phyloP scores from a whole-genome alignment of 2,329 filamentous ascomycete species.

The Epichloe coenophiala region DNA sequence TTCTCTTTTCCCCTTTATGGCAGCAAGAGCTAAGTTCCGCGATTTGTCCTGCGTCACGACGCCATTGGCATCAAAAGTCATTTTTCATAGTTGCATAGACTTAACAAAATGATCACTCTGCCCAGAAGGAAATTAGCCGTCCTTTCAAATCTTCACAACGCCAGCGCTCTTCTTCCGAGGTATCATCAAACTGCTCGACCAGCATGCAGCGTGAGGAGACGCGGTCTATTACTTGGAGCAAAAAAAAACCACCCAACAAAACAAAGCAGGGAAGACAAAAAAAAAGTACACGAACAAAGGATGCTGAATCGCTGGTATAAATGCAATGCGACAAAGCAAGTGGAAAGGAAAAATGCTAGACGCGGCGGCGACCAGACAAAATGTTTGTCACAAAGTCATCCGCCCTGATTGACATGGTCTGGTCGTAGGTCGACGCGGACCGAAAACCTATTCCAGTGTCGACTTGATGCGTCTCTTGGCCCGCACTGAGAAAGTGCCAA shows the following conservation, averaged over 20 bases:
- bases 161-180: constrained; percentile 5
- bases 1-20: not conserved
- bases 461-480: constrained; percentile 4
- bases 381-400: not conserved
- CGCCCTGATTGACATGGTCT: constrained; percentile 1
- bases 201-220: constrained; percentile 10
- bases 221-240: not conserved
- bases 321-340: constrained; percentile 8
- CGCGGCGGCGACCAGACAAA: not conserved
- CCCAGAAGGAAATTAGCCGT: not conserved
- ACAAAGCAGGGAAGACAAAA: not conserved
- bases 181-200: constrained; percentile 8
- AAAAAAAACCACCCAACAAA: not conserved
- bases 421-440: constrained; percentile 3
- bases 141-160: constrained; percentile 5
- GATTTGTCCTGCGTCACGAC: not conserved
- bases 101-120: not conserved
- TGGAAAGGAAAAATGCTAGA: not conserved
- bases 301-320: constrained; percentile 7
- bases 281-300: constrained; percentile 5
- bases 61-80: not conserved
- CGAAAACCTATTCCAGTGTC: constrained; percentile 10
- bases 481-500: not conserved
- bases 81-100: constrained; percentile 1
- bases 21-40: not conserved